Conservation (phyloP, 1,284 basidiomycete species). For the Trichosporon ovoides region DNA sequence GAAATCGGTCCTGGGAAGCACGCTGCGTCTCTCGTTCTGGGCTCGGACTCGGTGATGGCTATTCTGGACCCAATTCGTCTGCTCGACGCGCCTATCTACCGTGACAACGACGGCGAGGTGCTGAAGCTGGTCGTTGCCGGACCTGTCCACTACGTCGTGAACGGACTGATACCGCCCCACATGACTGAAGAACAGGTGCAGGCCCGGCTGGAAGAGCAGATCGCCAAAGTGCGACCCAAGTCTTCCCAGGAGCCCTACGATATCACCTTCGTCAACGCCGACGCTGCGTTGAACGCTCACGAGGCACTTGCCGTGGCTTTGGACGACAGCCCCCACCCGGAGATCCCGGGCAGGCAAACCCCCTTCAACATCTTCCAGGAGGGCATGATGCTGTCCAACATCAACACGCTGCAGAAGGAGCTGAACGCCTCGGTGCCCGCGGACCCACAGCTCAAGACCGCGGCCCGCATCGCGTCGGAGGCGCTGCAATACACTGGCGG, state of each 20-base stretch:
- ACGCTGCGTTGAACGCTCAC: slow-evolving; percentile 33
- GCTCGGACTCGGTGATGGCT: slow-evolving; percentile 33
- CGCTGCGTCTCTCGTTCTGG: slow-evolving; percentile 8
- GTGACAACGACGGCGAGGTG: not conserved
- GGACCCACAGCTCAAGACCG: slow-evolving; percentile 24
- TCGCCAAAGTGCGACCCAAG: slow-evolving; percentile 12
- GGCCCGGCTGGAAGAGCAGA: slow-evolving; percentile 20
- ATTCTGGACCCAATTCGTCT: slow-evolving; percentile 44
- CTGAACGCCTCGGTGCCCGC: slow-evolving; percentile 12
- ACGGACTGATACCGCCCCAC: slow-evolving; percentile 30
- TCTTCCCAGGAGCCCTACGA: slow-evolving; percentile 7
- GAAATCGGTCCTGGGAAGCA: slow-evolving; percentile 23
- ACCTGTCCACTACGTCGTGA: slow-evolving; percentile 33
- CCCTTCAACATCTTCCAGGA: slow-evolving; percentile 40
- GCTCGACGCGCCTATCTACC: slow-evolving; percentile 19
- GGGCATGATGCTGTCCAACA: slow-evolving; percentile 34
- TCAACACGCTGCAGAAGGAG: slow-evolving; percentile 30
- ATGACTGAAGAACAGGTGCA: slow-evolving; percentile 19
- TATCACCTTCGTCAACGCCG: slow-evolving; percentile 31
- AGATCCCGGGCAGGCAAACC: not conserved
- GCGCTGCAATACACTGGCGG: slow-evolving; percentile 26
- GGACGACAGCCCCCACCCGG: slow-evolving; percentile 6
- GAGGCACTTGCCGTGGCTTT: slow-evolving; percentile 30
- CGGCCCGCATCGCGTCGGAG: slow-evolving; percentile 17
- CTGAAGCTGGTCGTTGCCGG: slow-evolving; percentile 6